Conservation (phyloP, 2,329 filamentous ascomycete genomes). For the Xylariaceae sp. region DNA sequence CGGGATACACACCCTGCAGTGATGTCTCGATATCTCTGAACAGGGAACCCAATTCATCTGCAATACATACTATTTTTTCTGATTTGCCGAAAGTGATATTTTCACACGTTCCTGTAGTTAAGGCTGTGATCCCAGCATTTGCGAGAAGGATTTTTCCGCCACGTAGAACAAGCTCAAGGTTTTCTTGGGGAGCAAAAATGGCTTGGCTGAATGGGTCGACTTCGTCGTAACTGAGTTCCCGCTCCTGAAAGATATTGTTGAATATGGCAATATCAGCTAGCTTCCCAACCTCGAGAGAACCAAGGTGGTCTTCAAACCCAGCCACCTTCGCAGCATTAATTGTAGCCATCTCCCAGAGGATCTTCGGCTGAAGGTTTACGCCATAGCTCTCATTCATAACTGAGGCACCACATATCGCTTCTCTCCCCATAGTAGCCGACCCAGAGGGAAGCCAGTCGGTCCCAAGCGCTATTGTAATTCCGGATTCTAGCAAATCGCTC, state of each 20-base stretch:
- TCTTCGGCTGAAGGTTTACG: slow-evolving; percentile 26
- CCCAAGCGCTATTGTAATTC: slow-evolving; percentile 39
- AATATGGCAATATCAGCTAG: slow-evolving; percentile 52
- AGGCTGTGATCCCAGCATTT: slow-evolving; percentile 12
- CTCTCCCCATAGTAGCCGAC: slow-evolving; percentile 37
- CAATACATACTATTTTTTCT: slow-evolving; percentile 31
- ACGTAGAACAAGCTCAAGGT: slow-evolving; percentile 38
- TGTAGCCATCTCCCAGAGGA: slow-evolving; percentile 47
- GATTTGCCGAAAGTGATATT: slow-evolving; percentile 24
- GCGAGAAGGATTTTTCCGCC: slow-evolving; percentile 35
- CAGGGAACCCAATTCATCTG: slow-evolving; percentile 33
- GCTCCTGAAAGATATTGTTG: slow-evolving; percentile 26
- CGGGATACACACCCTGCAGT: slow-evolving; percentile 36
- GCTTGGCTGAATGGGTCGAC: slow-evolving; percentile 30
- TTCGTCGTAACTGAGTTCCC: background rate
- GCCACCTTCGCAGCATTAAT: slow-evolving; percentile 50
- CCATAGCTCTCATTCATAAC: slow-evolving; percentile 25
- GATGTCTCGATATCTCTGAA: slow-evolving; percentile 30
- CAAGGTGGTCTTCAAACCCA: slow-evolving; percentile 46
- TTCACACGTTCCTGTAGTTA: slow-evolving; percentile 30
- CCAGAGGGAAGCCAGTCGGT: slow-evolving; percentile 40
- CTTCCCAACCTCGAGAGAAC: slow-evolving; percentile 49
- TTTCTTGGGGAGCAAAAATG: slow-evolving; percentile 29
- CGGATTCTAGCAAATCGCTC: slow-evolving; percentile 32
- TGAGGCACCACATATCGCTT: slow-evolving; percentile 31